These are phyloP conservation scores for Emergomyces orientalis DNA, from an alignment of 2,329 filamentous ascomycete species.

Conservation along the genomic window DNA sequence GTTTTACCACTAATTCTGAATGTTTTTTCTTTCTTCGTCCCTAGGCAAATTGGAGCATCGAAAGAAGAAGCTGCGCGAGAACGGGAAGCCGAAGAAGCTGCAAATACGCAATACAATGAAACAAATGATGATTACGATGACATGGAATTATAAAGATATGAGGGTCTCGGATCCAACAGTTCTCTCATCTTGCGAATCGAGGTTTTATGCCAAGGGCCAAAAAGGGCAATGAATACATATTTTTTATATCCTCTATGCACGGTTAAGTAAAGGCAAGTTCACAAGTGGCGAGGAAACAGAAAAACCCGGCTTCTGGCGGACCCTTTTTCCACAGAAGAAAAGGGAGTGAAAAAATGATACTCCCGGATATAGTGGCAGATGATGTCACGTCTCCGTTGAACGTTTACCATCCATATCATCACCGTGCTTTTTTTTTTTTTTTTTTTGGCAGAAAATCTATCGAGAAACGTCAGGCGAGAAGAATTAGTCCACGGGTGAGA, in stretches of 20 bases:
- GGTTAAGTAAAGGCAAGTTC: background rate
- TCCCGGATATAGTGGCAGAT: background rate
- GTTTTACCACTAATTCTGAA: background rate
- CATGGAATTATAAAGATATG: conserved; percentile 39
- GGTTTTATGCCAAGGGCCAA: background rate
- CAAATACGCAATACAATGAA: conserved; percentile 41
- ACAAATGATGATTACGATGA: conserved; percentile 51
- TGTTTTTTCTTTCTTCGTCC: background rate
- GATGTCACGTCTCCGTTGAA: background rate
- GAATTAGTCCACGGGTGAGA: background rate
- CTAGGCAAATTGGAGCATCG: conserved; percentile 67
- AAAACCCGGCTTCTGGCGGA: background rate
- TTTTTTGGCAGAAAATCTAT: background rate
- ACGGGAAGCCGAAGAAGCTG: conserved; percentile 59
- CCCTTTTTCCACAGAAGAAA: background rate
- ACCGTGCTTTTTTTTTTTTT: background rate
- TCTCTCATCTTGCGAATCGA: background rate
- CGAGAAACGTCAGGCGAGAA: background rate
- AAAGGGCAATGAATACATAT: background rate
- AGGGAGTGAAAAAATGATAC: background rate
- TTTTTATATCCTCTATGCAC: conserved; percentile 4
- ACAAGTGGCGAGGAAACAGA: background rate
- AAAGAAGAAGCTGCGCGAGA: conserved; percentile 69
- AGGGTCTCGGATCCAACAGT: background rate
- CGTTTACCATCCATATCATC: background rate